Base-by-base conservation (phyloP, 2,329 filamentous ascomycete species). In the Scolecobasidium constrictum region DNA sequence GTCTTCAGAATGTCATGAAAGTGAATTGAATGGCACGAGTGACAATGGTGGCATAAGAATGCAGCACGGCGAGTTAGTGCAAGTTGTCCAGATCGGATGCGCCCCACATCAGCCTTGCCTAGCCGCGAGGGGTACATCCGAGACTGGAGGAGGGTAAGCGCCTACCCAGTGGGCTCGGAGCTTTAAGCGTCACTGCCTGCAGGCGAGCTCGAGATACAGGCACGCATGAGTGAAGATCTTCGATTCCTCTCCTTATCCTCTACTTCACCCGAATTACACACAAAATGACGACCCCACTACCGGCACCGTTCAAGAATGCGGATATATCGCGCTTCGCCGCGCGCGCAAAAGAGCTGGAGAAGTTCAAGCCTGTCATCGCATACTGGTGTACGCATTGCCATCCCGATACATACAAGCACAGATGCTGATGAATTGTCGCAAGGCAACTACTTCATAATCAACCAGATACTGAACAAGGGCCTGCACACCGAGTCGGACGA, bases 381-480 rank as follows among this genome's bases (percentile, higher is more conserved):
- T 98, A 96, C 63, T 96, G 90, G 87, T 92, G 90, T 94, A 73
- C 57, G 82, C n/a, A 11, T 26, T 7, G 17, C 22, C 12, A 16
- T 37, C 40, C 33, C 40, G 1, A 13, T 7, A 26, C 34, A 22
- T 35, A 21, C 11, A 17, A 42, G 11, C 23, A 22, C n/a, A 15
- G 31, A 38, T 40, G 44, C 45, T 49, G 43, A 46, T 51, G 17
- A 5, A 19, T 49, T 52, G 48, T 43, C n/a, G n/a, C 42, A 47
- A 92, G 86, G 84, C 61, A 82, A 93, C 56, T 94, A 92, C 62
- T 92, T 86, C 72, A 85, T 92, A 19, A 83, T 94, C 37, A 87
- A 96, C 55, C 85, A 93, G 57, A 93, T 98, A 51, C 77, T 98
- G 12, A 72, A 75, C 41, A 85, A 81, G 58, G 73, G 78, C 35